Base-by-base conservation (phyloP, 192 early-diverging fungal genomes). In the Chytriomyces sp. region DNA sequence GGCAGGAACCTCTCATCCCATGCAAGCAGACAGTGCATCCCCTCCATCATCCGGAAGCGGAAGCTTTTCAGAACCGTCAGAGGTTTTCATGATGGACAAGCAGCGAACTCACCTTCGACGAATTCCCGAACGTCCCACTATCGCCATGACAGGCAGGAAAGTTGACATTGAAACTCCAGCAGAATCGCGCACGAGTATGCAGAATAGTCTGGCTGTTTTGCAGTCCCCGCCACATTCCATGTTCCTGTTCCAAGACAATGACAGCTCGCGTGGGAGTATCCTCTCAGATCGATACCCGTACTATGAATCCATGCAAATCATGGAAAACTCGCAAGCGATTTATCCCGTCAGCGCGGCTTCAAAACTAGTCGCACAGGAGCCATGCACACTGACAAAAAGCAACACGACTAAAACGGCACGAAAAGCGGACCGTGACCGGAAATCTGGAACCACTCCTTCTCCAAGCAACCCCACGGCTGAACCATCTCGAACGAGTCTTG, bases 141-240 rank as follows among this genome's bases (percentile, higher is more conserved):
- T 69, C 24, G 35, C 26, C 7, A 8, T 69, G 23, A 69, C 68
- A 5, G 68, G 68, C 7, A 9, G 68, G 24, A 69, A 69, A 53
- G 68, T 69, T 8, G 68, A 69, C 53, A 69, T 69, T 11, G 68
- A 69, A 57, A 69, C 68, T 24, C 68, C 68, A 24, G 50, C 68
- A 24, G 68, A 53, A 10, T 69, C 68, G 7, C 13, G 53, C 53
- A 57, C 13, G 35, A 35, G 35, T 35, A 67, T 67, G 65, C 26
- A 43, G 10, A 67, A 45, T 28, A 69, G 68, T 53, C 49, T 69
- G 68, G 68, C 68, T 13, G 68, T 69, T n/a, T 53, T 69, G 10
- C 45, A 28, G 26, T 28, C 16, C 50, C 49, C 18, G 23, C 16
- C 49, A 43, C 7, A 50, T 45, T n/a, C 11, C 65, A 16, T 10